Conservation (phyloP, 331 rosid species). For the Telfairia occidentalis region DNA sequence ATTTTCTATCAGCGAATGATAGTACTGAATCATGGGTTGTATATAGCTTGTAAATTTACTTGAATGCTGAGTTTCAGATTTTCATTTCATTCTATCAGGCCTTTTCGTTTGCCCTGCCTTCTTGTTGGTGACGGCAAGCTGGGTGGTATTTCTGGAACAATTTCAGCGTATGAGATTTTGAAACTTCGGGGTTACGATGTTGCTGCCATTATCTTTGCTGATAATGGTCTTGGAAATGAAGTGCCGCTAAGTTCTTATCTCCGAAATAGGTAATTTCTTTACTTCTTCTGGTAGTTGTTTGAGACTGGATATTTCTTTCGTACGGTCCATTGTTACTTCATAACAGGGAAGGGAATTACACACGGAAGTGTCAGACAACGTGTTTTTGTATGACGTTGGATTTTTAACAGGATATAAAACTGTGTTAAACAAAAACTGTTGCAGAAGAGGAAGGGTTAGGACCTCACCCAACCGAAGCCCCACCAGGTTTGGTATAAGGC, state of each 20-base stretch:
- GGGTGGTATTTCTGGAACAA: conserved; percentile 91
- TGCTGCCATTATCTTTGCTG: conserved; percentile 64
- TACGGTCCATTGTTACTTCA: not conserved
- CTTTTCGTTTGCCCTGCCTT: conserved; percentile 76
- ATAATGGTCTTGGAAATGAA: conserved; percentile 85
- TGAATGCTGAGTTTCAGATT: not conserved
- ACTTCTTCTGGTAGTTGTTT: not conserved
- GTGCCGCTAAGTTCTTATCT: conserved; percentile 55
- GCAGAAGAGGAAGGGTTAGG: not conserved
- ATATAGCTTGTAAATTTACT: not conserved
- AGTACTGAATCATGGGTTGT: not conserved
- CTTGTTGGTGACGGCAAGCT: conserved; percentile 90
- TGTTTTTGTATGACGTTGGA: not conserved
- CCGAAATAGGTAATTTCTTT: conserved; percentile 46
- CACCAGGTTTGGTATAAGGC: not conserved
- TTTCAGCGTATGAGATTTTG: conserved; percentile 85
- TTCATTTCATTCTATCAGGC: conserved; percentile 36
- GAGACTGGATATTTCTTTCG: not conserved
- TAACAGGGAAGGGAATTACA: not conserved
- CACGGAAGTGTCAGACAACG: not conserved
- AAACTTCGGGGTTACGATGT: conserved; percentile 78
- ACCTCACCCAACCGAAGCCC: not conserved
- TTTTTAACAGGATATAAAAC: not conserved
- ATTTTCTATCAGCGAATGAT: not conserved
- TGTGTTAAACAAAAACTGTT: not conserved